These are phyloP conservation scores for Diaporthe eres DNA, from an alignment of 2,329 filamentous ascomycete species.

Conservation along the genomic window DNA sequence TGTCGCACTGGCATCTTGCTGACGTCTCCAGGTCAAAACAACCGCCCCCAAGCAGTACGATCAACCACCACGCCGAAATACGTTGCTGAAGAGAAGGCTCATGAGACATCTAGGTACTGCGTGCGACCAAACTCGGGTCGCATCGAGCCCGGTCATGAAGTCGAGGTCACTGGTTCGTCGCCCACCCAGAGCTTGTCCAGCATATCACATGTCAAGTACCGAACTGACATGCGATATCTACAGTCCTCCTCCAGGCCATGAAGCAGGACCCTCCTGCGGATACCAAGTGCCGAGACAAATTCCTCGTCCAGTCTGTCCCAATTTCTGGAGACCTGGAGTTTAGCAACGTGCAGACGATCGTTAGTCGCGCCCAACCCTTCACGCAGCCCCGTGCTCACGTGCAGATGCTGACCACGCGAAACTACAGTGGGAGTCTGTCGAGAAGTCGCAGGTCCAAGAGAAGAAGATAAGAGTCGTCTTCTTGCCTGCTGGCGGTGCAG, in stretches of 20 bases:
- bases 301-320: slow-evolving; percentile 92
- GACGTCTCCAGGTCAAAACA: slow-evolving; percentile 86
- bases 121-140: slow-evolving; percentile 97
- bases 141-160: slow-evolving; percentile 89
- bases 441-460: slow-evolving; percentile 87
- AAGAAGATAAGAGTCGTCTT: slow-evolving; percentile 96
- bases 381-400: background rate
- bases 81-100: slow-evolving; percentile 44
- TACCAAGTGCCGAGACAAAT: slow-evolving; percentile 96
- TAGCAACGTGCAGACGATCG: slow-evolving; percentile 83
- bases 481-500: slow-evolving; percentile 74
- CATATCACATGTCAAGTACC: slow-evolving; percentile 17
- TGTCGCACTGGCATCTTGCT: slow-evolving; percentile 44
- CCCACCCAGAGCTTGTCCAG: background rate
- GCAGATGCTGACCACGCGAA: slow-evolving; percentile 47
- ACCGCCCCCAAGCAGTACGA: slow-evolving; percentile 98
- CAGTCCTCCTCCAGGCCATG: slow-evolving; percentile 97
- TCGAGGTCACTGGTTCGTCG: slow-evolving; percentile 87
- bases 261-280: slow-evolving; percentile 91
- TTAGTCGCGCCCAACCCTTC: slow-evolving; percentile 61
- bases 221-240: slow-evolving; percentile 46
- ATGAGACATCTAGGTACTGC: slow-evolving; percentile 80
- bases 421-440: slow-evolving; percentile 80
- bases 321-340: slow-evolving; percentile 89
- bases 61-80: slow-evolving; percentile 42